A percentile compares a stretch with the other conserved stretches of the same genome.
These are phyloP conservation scores for Suillus decipiens DNA, from an alignment of 768 basidiomycete species.

Conservation along the genomic window DNA sequence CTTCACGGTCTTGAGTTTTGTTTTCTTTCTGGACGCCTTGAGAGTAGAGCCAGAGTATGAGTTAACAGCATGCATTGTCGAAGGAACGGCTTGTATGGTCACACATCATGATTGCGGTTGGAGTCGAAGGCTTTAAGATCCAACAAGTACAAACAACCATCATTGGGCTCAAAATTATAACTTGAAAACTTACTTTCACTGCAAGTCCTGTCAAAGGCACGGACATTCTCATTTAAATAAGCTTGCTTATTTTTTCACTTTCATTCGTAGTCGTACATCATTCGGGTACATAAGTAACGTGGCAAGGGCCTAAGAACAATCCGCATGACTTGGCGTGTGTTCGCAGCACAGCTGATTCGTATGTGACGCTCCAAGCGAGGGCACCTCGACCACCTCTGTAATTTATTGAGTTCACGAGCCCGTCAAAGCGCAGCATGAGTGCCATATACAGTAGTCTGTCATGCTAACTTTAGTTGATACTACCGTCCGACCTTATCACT, in stretches of 20 bases:
- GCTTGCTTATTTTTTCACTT: neutral
- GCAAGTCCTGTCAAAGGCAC: no score
- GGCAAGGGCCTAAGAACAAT: no score
- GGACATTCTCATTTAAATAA: neutral
- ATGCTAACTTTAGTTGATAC: no score
- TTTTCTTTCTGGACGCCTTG: constrained; percentile 7
- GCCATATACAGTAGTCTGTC: no score
- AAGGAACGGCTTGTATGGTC: neutral
- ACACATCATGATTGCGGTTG: no score
- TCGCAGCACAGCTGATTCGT: neutral
- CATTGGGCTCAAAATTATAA: no score
- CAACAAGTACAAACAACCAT: neutral
- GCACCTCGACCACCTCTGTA: neutral
- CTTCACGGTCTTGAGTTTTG: constrained; percentile 27
- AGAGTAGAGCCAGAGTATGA: neutral
- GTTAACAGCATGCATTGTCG: neutral
- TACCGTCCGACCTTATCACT: no score
- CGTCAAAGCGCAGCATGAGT: no score
- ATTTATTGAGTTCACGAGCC: neutral
- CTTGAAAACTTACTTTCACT: no score
- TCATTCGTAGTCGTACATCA: neutral
- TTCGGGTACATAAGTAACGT: neutral
- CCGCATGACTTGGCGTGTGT: no score
- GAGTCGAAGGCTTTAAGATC: neutral
- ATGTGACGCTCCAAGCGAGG: neutral